Base-by-base conservation (phyloP, 805 yeast genomes). In the Wickerhamomyces strasburgensis region DNA sequence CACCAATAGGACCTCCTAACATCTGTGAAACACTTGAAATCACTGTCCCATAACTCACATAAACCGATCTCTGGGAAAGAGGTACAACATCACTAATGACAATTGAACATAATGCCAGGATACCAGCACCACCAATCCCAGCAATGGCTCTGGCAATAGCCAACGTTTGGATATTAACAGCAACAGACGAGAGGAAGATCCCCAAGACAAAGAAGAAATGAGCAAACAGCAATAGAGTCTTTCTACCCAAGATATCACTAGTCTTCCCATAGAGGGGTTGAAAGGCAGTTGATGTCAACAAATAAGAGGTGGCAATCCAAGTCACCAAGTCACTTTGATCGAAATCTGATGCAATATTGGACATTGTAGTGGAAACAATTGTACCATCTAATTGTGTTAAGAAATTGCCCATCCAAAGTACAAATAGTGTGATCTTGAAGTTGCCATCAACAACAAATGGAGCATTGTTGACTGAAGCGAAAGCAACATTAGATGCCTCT, bases 241-340 rank as follows among this genome's bases (percentile, higher is more conserved):
- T 68, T 34, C 84, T 59, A 6, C 84, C 83, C 43, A 71, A 63
- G 16, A 84, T 72, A 46, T 84, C 90, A 29, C 83, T 72, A 23
- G 82, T 61, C 40, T 80, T 73, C 5, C 90, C 93, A 38, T 77
- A 80, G 18, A 84, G 54, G 1, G 87, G 89, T 58, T 82, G 89
- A 56, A 81, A 80, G 2, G 84, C 84, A 4, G 85, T 73, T 42
- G 75, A 77, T 2, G 89, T 79, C 19, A 84, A 60, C 23, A 84
- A 62, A 37, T 80, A 78, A 1, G 84, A 73, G 0, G 88, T 76
- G 4, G 88, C 87, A 3, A 83, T 80, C 89, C 90, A 83, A 3
- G 78, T 60, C 5, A 75, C 61, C 37, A 68, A 51, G 14, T 68
- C 65, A 28, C 78, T 63, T 31, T 72, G 75, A 31, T 74, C 58